These are phyloP conservation scores for Starmerella gropengiesseri DNA, from an alignment of 805 yeast genomes.

Conservation along the genomic window DNA sequence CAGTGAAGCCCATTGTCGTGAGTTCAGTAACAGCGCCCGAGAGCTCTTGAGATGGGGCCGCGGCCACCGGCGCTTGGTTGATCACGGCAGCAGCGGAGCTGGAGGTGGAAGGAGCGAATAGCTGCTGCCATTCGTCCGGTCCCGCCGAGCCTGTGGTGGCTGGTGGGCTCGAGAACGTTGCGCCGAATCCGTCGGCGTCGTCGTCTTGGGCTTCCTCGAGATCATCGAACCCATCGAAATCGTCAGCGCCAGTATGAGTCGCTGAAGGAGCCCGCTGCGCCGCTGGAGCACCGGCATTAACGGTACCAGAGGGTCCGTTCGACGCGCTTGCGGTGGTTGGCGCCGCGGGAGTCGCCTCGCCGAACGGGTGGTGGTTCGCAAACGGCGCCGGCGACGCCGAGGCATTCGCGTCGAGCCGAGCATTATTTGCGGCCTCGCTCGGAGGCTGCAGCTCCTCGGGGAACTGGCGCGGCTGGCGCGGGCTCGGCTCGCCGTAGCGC, in stretches of 20 bases:
- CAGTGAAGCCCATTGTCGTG: conserved; percentile 80
- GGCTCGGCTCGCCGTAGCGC: conserved; percentile 6
- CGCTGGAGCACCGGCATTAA: neutral
- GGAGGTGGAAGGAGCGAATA: conserved; percentile 45
- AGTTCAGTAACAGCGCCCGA: conserved; percentile 38
- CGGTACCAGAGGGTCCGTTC: too few species aligned
- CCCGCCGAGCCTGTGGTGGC: conserved; percentile 18
- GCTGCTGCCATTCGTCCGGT: conserved; percentile 83
- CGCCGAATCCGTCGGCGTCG: conserved; percentile 21
- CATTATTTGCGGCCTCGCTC: neutral
- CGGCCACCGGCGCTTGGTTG: conserved; percentile 37
- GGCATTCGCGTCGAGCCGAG: too few species aligned
- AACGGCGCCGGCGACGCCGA: too few species aligned
- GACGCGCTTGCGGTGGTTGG: too few species aligned
- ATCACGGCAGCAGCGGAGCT: neutral
- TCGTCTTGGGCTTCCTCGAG: conserved; percentile 34
- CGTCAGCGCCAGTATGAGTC: conserved; percentile 17
- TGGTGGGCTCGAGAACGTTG: conserved; percentile 17
- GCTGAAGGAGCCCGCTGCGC: neutral
- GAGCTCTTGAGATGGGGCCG: neutral
- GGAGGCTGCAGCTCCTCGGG: neutral
- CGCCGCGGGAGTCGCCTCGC: too few species aligned
- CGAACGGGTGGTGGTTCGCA: too few species aligned
- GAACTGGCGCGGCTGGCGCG: neutral
- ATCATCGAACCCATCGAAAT: conserved; percentile 27